These are phyloP conservation scores for Rhodotorula mucilaginosa DNA, from an alignment of 1,284 basidiomycete genomes.

Conservation along the genomic window DNA sequence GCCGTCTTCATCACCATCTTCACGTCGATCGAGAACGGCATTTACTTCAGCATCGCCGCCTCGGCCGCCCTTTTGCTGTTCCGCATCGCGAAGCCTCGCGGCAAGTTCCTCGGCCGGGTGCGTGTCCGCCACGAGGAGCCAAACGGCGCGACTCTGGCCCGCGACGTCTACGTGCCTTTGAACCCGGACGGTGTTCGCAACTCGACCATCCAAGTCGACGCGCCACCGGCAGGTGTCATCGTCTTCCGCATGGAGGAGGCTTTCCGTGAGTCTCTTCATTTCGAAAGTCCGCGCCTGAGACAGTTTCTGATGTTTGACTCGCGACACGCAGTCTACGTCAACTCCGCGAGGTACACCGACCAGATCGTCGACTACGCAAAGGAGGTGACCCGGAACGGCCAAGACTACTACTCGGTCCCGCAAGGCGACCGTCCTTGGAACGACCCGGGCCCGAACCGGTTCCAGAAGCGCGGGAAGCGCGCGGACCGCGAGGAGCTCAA, in stretches of 20 bases:
- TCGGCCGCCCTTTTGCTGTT: constrained; percentile 82
- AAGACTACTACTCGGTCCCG: constrained; percentile 54
- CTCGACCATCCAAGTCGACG: constrained; percentile 66
- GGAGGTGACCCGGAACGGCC: constrained; percentile 69
- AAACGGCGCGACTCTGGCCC: constrained; percentile 36
- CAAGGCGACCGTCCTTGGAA: constrained; percentile 85
- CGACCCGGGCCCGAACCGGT: constrained; percentile 61
- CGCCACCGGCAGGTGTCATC: constrained; percentile 81
- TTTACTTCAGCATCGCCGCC: constrained; percentile 81
- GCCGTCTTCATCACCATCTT: constrained; percentile 76
- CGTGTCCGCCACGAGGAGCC: constrained; percentile 53
- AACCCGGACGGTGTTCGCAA: constrained; percentile 61
- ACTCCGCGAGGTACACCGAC: constrained; percentile 63
- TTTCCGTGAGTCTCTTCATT: constrained; percentile 51
- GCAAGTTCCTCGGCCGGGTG: constrained; percentile 82
- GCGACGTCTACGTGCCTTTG: constrained; percentile 85
- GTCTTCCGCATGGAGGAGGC: constrained; percentile 94
- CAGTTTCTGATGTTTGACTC: neutral
- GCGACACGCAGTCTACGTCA: constrained; percentile 37
- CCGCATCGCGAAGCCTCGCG: constrained; percentile 86
- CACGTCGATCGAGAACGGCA: constrained; percentile 68
- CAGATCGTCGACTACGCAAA: constrained; percentile 79
- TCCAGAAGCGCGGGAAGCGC: constrained; percentile 44
- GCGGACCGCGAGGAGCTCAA: constrained; percentile 44
- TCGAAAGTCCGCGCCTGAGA: neutral